Evolutionary conservation across 768 basidiomycete species (phyloP), one percentile per base, ranked within the genome.

Genomic region (Trametes gibbosa): DNA sequence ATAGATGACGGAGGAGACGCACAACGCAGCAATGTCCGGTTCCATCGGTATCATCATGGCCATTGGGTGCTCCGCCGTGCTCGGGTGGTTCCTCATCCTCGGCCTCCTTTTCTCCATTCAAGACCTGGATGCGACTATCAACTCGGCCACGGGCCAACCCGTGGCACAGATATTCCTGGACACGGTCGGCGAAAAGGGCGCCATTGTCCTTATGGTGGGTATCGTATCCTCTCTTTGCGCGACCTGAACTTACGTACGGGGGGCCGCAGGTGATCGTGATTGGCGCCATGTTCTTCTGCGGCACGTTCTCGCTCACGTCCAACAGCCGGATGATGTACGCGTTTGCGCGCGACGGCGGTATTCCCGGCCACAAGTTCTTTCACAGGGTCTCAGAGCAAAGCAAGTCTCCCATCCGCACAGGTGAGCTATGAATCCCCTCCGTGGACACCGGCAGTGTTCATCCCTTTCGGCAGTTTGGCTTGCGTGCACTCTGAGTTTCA

Each of bases 261-360:
- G 19, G 13, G 4, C 16, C 24, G 9, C 48, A 84, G 83, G 79
- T 85, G 14, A 83, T 89, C 42, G 79, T 87, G 24, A 84, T 88
- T 39, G 86, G 84, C 13, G 80, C 84, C 0, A 87, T 90, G 86
- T 88, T 83, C 70, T 85, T 86, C 68, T 89, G 87, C 55, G 86
- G 86, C 14, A 87, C 85, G 0, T 92, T 92, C 73, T 89, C 87
- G 0, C 73, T 92, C 50, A 90, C 89, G 0, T 85, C 84, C 0
- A 92, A 91, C 68, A 87, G 85, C 3, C 79, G 90, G 0, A 91
- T 91, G 89, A 89, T 88, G 85, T 92, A 84, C 68, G 86, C 89
- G 0, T 91, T 90, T 66, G 79, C 87, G 3, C 81, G 90, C 37
- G 90, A 92, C 68, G 85, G 87, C 0, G 88, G 81, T 12, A 78